Evolutionary conservation across 73 alveolate species (phyloP), one percentile per base, ranked within the genome.

Genomic region (Paraurostyla sp.): DNA sequence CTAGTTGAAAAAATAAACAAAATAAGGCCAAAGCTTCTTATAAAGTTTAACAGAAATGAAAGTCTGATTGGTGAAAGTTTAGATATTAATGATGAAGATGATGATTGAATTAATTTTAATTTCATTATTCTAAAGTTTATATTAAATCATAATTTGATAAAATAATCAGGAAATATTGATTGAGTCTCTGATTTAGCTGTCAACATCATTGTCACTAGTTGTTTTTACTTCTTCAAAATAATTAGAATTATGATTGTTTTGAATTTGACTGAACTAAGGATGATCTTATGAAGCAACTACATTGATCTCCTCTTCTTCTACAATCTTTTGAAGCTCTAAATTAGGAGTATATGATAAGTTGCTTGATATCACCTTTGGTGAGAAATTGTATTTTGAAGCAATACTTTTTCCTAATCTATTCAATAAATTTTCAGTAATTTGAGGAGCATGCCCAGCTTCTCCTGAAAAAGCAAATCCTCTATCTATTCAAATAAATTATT

Each of bases 391-490:
- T n/a, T 51, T 51, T 23, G 2, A 0, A 1, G n/a, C 29, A 29
- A 52, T 51, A 32, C 51, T 2, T 36, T 78, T 54, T 3, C 29
- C 20, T 27, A 38, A 3, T 29, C 30, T 43, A 46, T 42, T 41
- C 9, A 52, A 25, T 35, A 81, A 57, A 38, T 56, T 81, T 35
- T 88, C 94, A 27, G 86, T 80, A 43, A 88, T 76, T 29, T 80
- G 71, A 0, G 94, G 94, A 38, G 86, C 52, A 25, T 88, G 46
- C 0, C 94, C 94, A 13, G 91, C 91, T 68, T 88, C 94, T 25
- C 62, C 85, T 20, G 90, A 69, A 45, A 71, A 92, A 71, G 93
- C 91, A 58, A 87, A 92, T 33, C 93, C 90, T 35, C 84, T 71
- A 68, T 62, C 62, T 69, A 69, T 69, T 35, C 13, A 20, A 69